phyloP scores from a whole-genome alignment of 495 filamentous ascomycete species.

The Mytilinidion resinicola region DNA sequence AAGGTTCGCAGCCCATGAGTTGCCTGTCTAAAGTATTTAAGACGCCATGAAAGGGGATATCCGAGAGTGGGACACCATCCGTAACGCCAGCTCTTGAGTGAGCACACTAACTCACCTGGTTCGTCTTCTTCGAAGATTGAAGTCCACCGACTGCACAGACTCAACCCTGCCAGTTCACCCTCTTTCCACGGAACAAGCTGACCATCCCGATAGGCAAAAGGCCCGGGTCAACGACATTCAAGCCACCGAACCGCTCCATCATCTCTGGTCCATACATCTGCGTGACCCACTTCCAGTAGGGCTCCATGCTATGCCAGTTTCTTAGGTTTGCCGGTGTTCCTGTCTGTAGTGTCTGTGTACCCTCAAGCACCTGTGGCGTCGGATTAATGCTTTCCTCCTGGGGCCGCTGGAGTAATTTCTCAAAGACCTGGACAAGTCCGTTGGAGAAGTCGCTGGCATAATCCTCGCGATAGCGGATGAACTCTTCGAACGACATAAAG shows the following conservation, averaged over 20 bases:
- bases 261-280: constrained; percentile 55
- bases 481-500: constrained; percentile 54
- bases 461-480: constrained; percentile 46
- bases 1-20: too few relatives aligned
- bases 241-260: constrained; percentile 52
- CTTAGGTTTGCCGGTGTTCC: constrained; percentile 23
- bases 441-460: constrained; percentile 8
- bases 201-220: constrained; percentile 61
- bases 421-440: constrained; percentile 23
- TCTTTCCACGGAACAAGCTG: constrained; percentile 52
- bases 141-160: background rate
- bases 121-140: too few relatives aligned
- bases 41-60: too few relatives aligned
- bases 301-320: constrained; percentile 41
- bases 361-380: constrained; percentile 29
- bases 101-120: too few relatives aligned
- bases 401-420: constrained; percentile 38
- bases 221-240: constrained; percentile 56
- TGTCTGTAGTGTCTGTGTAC: constrained; percentile 26
- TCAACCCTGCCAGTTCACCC: constrained; percentile 52
- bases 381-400: constrained; percentile 36
- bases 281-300: constrained; percentile 57
- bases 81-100: too few relatives aligned
- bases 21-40: too few relatives aligned
- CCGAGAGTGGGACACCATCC: too few relatives aligned